These are phyloP conservation scores for Tetrahymena malaccensis DNA, from an alignment of 73 alveolate genomes.

Conservation along the genomic window DNA sequence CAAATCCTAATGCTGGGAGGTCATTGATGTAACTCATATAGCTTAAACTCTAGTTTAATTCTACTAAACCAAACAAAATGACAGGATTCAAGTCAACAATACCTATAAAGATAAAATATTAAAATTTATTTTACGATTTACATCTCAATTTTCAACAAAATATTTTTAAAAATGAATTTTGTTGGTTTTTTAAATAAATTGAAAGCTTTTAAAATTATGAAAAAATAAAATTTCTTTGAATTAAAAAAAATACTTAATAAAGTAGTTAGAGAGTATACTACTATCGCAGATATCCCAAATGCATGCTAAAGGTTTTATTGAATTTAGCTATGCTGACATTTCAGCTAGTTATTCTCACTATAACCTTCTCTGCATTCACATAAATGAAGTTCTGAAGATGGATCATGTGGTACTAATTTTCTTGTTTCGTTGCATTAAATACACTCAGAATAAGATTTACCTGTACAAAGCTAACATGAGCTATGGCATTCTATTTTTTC, in stretches of 20 bases:
- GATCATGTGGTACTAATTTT: not conserved
- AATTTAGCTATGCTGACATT: not conserved
- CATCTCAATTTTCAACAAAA: not conserved
- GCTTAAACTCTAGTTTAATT: not conserved
- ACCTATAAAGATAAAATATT: not conserved
- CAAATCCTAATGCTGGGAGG: not conserved
- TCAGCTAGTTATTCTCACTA: not conserved
- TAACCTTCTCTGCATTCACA: not conserved
- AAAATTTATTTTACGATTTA: not conserved
- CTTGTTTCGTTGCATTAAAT: not conserved
- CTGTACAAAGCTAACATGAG: not conserved
- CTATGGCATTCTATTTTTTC: not conserved
- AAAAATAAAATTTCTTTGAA: too few species aligned
- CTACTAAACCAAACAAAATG: not conserved
- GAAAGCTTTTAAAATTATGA: too few species aligned
- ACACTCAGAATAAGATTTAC: not conserved
- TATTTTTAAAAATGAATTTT: too few species aligned
- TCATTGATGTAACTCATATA: not conserved
- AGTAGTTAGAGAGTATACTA: not conserved
- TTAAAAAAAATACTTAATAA: not conserved
- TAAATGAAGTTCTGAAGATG: not conserved
- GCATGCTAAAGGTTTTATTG: not conserved
- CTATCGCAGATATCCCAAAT: not conserved
- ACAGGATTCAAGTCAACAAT: not conserved
- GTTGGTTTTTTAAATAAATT: too few species aligned